Evolutionary conservation across 2,329 filamentous ascomycete genomes (phyloP), one percentile per base, ranked within the genome.

Genomic region (Remersonia thermophila): DNA sequence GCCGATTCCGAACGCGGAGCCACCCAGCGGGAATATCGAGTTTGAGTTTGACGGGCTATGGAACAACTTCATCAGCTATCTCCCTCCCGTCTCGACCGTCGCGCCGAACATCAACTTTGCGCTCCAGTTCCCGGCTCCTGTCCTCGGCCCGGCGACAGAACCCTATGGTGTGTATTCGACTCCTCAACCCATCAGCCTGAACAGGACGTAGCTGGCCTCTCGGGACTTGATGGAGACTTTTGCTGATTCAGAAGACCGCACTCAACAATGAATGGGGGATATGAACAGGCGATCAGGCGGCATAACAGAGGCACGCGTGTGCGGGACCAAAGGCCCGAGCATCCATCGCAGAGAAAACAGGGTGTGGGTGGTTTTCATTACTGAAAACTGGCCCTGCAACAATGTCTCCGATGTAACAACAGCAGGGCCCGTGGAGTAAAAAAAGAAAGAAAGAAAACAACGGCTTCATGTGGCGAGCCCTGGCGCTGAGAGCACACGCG

Each of bases 41-140:
- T 53, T 61, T 31, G 52, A 60, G 29, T 58, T 62, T 33, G 57
- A 60, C 29, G 51, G 45, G 35, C 39, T 62, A 17, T 61, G 57
- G 57, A 47, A 50, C 32, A 48, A 42, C 37, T 48, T 42, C 38
- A 47, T 44, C 37, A 47, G 43, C 35, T 41, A 48, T 26, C 41
- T 45, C 5, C 42, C 43, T n/a, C 44, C 46, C 17, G 46, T 42
- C 14, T 45, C 44, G 9, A 37, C 40, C 10, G 42, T 42, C 13
- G 38, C 36, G 5, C 36, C 41, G 9, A 34, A 27, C 4, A 37
- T 42, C n/a, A 37, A 14, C 16, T 33, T 43, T 31, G 38, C 44
- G 13, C 25, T 41, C 20, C 45, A 48, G 15, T 48, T 46, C 20
- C 42, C 46, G 5, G 37, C 43, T 9, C 30, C 36, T 8, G 33